phyloP scores from a whole-genome alignment of 768 basidiomycete species.

The Asterophora parasitica region DNA sequence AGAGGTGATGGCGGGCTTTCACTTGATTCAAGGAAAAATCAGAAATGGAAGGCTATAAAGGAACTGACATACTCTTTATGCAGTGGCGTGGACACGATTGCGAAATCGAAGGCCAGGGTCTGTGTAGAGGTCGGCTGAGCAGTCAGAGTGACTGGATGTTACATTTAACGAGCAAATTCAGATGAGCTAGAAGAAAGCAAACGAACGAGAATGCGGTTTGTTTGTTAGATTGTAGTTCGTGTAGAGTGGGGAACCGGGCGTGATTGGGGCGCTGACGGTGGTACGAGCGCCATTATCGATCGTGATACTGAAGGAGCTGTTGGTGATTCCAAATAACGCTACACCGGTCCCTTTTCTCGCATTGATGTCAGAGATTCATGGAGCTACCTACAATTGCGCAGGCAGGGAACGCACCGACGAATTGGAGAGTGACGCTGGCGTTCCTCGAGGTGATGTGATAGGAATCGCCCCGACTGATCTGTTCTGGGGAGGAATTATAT shows the following conservation, averaged over 20 bases:
- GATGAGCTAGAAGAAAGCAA: neutral
- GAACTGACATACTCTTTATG: constrained; percentile 7
- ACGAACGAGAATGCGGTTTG: constrained; percentile 10
- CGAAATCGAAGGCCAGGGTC: constrained; percentile 11
- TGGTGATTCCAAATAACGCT: constrained; percentile 10
- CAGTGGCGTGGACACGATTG: constrained; percentile 9
- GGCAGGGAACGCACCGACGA: constrained; percentile 16
- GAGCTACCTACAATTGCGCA: no score
- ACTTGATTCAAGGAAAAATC: constrained; percentile 1
- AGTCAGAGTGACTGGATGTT: constrained; percentile 13
- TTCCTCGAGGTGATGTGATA: constrained; percentile 15
- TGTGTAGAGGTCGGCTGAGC: constrained; percentile 11
- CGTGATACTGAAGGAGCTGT: constrained; percentile 13
- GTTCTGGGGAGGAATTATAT: constrained; percentile 6
- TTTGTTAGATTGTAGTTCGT: constrained; percentile 12
- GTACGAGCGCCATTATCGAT: constrained; percentile 12
- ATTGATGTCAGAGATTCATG: no score
- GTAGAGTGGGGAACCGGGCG: constrained; percentile 10
- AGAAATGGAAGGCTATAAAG: neutral
- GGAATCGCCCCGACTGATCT: constrained; percentile 12
- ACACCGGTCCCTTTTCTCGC: constrained; percentile 10
- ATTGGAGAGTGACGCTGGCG: constrained; percentile 15
- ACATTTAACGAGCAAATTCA: neutral
- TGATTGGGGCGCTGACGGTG: neutral
- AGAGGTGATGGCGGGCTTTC: constrained; percentile 15